Base-by-base conservation (phyloP, 2,329 filamentous ascomycete genomes). In the Cladophialophora exuberans region DNA sequence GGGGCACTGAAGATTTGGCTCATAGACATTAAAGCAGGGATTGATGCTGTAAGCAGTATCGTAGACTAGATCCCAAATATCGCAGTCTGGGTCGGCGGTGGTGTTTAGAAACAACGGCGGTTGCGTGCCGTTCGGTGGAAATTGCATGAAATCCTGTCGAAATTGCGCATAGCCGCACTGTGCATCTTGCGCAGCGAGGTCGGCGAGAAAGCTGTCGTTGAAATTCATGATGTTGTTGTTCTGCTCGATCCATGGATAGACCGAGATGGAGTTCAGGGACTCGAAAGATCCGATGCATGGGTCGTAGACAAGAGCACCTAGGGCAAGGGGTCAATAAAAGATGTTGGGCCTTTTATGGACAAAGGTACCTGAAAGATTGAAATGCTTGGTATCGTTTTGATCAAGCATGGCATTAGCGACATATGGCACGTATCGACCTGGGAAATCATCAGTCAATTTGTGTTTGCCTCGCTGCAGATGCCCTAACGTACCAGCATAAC, bases 1-100 rank as follows among this genome's bases (percentile, higher is more conserved):
- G 0, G 89, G 89, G 67, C 89, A 93, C n/a, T 83, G 86, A 5
- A 83, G 83, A 3, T 82, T 82, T 13, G 92, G 81, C 39, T 87
- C 82, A 72, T 92, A 93, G 5, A 88, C 74, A 68, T 90, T 83
- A 72, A 88, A 94, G 74, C 89, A 94, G 0, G 89, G 89, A 72
- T 94, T 94, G 23, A 59, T 53, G 15, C 31, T 41, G 33, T 60
- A 60, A 5, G 57, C 57, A 22, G 45, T 54, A 6, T 52, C 20
- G 51, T 60, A 60, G 17, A 82, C 70, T 1, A 73, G 66, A 42
- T 55, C 38, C 54, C 54, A 61, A 5, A 54, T 25, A 36, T 61
- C 56, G 43, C 59, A 61, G 35, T 57, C 56, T 6, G 56, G 52
- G 26, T 61, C 50, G 13, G 52, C 51, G 10, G 59, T 59, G 13